Conservation (phyloP, 768 basidiomycete species). For the Mycena vulgaris region DNA sequence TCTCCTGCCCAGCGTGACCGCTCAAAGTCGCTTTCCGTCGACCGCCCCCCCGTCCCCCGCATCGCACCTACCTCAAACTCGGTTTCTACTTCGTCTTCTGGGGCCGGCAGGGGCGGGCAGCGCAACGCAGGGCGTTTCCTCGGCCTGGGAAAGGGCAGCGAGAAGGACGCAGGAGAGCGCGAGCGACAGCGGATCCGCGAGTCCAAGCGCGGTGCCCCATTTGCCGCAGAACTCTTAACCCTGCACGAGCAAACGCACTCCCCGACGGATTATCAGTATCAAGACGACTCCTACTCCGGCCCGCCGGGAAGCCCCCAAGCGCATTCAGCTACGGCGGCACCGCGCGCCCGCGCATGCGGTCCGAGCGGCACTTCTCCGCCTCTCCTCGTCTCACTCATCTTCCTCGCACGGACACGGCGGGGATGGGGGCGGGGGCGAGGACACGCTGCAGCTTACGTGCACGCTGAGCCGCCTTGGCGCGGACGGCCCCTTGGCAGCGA, state of each 20-base stretch:
- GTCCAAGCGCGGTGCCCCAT: constrained; percentile 2
- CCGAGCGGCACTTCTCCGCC: constrained; percentile 2
- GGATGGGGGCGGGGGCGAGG: background rate
- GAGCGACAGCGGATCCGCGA: constrained; percentile 31
- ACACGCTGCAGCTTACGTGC: constrained; percentile 1
- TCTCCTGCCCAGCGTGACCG: constrained; percentile 19
- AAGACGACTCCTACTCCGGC: background rate
- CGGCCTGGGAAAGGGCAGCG: constrained; percentile 11
- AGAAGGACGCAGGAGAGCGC: constrained; percentile 8
- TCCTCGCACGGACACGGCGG: constrained; percentile 5
- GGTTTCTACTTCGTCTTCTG: background rate
- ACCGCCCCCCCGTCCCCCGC: constrained; percentile 12
- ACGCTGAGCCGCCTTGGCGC: constrained; percentile 8
- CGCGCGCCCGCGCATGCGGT: constrained; percentile 8
- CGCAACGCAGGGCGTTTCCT: constrained; percentile 13
- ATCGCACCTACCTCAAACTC: constrained; percentile 1
- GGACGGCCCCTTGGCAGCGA: constrained; percentile 8
- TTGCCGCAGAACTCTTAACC: constrained; percentile 6
- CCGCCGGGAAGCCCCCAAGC: background rate
- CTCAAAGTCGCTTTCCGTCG: constrained; percentile 12
- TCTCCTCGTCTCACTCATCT: constrained; percentile 2
- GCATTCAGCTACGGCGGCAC: background rate
- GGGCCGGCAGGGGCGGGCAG: background rate
- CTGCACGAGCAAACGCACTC: background rate
- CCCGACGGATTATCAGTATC: no score